Evolutionary conservation across 345 rosid genomes (phyloP).

Genomic region (Corchorus olitorius): DNA sequence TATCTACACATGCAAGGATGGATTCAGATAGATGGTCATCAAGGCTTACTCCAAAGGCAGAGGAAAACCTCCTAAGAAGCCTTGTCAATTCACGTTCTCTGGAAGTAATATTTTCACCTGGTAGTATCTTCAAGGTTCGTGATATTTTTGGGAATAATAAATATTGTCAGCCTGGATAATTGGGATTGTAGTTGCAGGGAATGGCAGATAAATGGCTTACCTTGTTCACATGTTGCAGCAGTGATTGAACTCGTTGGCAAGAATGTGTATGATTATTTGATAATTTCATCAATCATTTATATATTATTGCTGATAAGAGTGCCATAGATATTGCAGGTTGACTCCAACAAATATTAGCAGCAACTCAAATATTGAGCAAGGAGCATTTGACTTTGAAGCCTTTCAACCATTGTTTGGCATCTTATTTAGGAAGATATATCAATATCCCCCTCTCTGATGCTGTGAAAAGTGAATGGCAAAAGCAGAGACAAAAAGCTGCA

Average conservation of each 20-base stretch:
- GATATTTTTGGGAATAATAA: conserved; percentile 33
- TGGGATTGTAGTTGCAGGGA: conserved; percentile 56
- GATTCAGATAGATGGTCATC: conserved; percentile 47
- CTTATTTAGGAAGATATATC: too few species aligned
- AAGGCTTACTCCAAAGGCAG: conserved; percentile 49
- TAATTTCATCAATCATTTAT: too few species aligned
- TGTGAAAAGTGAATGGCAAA: too few species aligned
- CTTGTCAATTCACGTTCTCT: conserved; percentile 25
- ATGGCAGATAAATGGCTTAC: conserved; percentile 55
- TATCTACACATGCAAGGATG: conserved; percentile 32
- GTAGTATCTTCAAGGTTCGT: conserved; percentile 55
- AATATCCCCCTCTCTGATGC: too few species aligned
- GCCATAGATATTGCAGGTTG: too few species aligned
- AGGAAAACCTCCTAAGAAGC: conserved; percentile 48
- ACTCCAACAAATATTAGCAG: too few species aligned
- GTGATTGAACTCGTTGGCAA: conserved; percentile 43
- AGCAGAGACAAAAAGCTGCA: too few species aligned
- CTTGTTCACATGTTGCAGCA: conserved; percentile 60
- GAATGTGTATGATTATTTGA: conserved; percentile 41
- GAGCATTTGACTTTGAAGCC: too few species aligned
- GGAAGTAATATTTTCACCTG: conserved; percentile 52
- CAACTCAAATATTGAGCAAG: too few species aligned
- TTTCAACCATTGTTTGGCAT: too few species aligned
- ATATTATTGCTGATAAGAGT: too few species aligned
- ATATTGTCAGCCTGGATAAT: conserved; percentile 50